These are phyloP conservation scores for Neurospora sp. DNA, from an alignment of 2,329 filamentous ascomycete species.

Conservation along the genomic window DNA sequence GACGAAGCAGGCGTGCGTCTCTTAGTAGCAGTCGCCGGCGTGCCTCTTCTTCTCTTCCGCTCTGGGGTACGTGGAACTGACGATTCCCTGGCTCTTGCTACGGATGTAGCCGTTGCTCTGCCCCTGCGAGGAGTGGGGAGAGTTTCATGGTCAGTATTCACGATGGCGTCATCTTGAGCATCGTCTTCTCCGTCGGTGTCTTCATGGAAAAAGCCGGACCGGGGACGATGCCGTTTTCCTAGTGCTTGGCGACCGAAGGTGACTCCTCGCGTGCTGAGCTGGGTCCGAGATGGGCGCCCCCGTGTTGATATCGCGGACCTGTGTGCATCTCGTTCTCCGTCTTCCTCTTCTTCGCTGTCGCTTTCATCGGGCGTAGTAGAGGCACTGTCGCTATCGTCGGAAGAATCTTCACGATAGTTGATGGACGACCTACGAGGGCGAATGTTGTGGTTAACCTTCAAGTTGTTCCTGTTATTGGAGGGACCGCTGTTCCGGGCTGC, in stretches of 20 bases:
- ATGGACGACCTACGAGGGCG: background rate
- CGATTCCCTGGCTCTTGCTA: background rate
- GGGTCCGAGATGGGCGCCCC: background rate
- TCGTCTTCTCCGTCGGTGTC: conserved; percentile 8
- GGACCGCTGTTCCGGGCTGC: background rate
- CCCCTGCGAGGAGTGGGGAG: conserved; percentile 1
- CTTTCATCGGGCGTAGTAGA: background rate
- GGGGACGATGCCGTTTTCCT: conserved; percentile 12
- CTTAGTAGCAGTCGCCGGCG: background rate
- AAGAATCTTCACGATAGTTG: background rate
- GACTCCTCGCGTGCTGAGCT: background rate
- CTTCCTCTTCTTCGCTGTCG: background rate
- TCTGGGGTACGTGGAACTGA: background rate
- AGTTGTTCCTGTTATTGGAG: background rate
- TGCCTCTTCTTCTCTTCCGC: background rate
- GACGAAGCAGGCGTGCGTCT: background rate
- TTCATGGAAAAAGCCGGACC: conserved; percentile 15
- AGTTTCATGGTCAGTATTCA: conserved; percentile 2
- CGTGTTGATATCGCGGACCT: background rate
- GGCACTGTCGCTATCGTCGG: background rate
- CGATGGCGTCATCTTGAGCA: background rate
- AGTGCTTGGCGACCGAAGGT: background rate
- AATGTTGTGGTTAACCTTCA: background rate
- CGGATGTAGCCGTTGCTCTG: background rate
- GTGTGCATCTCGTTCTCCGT: background rate